Evolutionary conservation across 768 basidiomycete species (phyloP), one percentile per base, ranked within the genome.

Genomic region (Rhodotorula paludigena): DNA sequence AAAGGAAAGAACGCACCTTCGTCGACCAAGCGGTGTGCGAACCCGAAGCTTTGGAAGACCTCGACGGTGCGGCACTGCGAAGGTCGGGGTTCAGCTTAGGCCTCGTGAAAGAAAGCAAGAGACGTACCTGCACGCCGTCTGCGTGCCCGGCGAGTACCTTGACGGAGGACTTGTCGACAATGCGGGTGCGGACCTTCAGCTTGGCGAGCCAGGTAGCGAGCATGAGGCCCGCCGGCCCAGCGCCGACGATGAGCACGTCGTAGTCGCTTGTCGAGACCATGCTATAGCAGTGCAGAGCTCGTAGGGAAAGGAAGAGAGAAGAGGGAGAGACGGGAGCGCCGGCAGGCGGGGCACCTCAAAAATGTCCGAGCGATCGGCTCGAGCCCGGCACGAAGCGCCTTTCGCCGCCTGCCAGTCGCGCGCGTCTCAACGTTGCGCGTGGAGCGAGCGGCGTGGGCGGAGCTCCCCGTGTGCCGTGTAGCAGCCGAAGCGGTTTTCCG

Each of bases 171-270:
- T 68, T 68, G 58, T 72, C 70, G 60, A 72, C 55, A 35, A 72
- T 54, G 20, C 54, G 58, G 20, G 58, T 60, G 21, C 28, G 35
- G 42, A 72, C 48, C 49, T 72, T 72, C 25, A 72, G 70, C 55
- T 61, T 60, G 14, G 66, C 33, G 21, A 72, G 66, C 66, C 66
- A 66, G 45, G 66, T 68, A 1, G 70, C 66, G 25, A 72, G 62
- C 61, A 72, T 63, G 28, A 72, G 57, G 15, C 55, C 61, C 20
- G 65, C 64, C 18, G 69, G 69, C 12, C 69, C 69, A 3, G 69
- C 69, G 32, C 69, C 69, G 11, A 71, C 64, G 33, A 71, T 71
- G 36, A 71, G 48, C 20, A 71, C 69, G 53, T 71, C 69, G 12
- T 56, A 59, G 18, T 66, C 60, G 28, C 32, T 38, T 3, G 44